These are phyloP conservation scores for Aspergillus vadensis DNA, from an alignment of 2,329 filamentous ascomycete genomes.

Conservation along the genomic window DNA sequence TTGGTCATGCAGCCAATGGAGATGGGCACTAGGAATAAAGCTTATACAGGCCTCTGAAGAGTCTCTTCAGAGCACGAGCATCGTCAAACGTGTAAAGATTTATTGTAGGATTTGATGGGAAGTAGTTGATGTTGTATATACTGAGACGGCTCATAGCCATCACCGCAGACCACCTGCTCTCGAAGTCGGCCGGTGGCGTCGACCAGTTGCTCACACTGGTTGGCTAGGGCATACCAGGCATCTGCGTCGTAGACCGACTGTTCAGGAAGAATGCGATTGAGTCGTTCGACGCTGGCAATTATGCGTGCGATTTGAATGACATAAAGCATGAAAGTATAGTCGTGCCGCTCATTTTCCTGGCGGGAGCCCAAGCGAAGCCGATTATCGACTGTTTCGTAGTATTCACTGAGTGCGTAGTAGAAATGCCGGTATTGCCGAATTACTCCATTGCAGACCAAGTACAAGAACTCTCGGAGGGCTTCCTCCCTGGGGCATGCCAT, in stretches of 20 bases:
- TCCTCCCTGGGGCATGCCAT: not conserved
- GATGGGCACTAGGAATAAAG: too few relatives aligned
- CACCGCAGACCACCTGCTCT: not conserved
- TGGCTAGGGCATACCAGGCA: constrained; percentile 6
- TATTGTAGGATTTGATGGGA: too few relatives aligned
- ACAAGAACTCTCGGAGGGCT: not conserved
- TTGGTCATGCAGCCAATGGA: too few relatives aligned
- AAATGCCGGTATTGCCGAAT: constrained; percentile 8
- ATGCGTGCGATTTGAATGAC: constrained; percentile 8
- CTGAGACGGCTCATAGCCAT: too few relatives aligned
- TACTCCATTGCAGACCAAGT: constrained; percentile 3
- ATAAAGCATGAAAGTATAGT: not conserved
- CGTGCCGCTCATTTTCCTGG: too few relatives aligned
- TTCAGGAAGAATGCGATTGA: not conserved
- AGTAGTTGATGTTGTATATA: too few relatives aligned
- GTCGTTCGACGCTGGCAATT: not conserved
- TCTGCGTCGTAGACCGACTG: constrained; percentile 9
- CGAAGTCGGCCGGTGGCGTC: constrained; percentile 2
- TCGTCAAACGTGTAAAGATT: too few relatives aligned
- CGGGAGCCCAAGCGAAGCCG: not conserved
- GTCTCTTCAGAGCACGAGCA: too few relatives aligned
- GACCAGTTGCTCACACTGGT: constrained; percentile 5
- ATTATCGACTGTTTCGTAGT: not conserved
- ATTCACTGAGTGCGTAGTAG: not conserved
- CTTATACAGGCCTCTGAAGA: too few relatives aligned